Evolutionary conservation across 192 early-diverging fungal genomes (phyloP).

Genomic region (Backusella psychrophila): DNA sequence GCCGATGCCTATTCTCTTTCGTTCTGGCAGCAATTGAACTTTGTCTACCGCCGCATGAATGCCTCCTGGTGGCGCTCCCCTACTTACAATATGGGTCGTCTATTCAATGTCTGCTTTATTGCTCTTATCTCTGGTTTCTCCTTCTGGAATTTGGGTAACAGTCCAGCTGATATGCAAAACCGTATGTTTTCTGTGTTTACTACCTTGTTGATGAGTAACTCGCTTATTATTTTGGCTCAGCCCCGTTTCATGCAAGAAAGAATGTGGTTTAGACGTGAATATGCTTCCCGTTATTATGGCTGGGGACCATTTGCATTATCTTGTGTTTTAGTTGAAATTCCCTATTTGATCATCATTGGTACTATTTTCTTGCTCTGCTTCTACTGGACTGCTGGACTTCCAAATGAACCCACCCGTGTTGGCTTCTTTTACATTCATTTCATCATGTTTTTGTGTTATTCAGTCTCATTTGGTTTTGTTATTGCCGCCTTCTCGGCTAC

Average conservation of each 20-base stretch:
- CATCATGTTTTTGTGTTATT: constrained; percentile 50
- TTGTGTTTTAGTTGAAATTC: constrained; percentile 59
- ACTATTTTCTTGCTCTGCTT: constrained; percentile 54
- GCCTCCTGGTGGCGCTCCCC: constrained; percentile 65
- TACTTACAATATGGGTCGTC: constrained; percentile 66
- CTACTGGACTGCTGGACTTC: constrained; percentile 63
- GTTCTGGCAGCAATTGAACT: constrained; percentile 43
- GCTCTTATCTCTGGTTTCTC: constrained; percentile 65
- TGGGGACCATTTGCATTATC: constrained; percentile 61
- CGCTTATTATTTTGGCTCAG: constrained; percentile 60
- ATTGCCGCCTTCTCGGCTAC: constrained; percentile 49
- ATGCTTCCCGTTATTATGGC: constrained; percentile 61
- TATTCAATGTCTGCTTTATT: constrained; percentile 49
- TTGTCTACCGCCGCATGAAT: constrained; percentile 66
- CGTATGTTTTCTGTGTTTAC: constrained; percentile 48
- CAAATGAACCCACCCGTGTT: constrained; percentile 41
- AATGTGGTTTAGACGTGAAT: constrained; percentile 57
- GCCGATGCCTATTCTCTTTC: constrained; percentile 18
- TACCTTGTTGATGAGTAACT: constrained; percentile 46
- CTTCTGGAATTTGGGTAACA: constrained; percentile 59
- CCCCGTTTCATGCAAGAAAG: constrained; percentile 62
- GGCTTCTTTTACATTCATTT: constrained; percentile 59
- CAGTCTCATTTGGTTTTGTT: constrained; percentile 49
- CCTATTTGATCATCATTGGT: constrained; percentile 53
- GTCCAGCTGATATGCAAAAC: constrained; percentile 52